A percentile compares a stretch with the other conserved stretches of the same genome.
phyloP scores from a whole-genome alignment of 116 monocot species.

The Trichopus zeylanicus region DNA sequence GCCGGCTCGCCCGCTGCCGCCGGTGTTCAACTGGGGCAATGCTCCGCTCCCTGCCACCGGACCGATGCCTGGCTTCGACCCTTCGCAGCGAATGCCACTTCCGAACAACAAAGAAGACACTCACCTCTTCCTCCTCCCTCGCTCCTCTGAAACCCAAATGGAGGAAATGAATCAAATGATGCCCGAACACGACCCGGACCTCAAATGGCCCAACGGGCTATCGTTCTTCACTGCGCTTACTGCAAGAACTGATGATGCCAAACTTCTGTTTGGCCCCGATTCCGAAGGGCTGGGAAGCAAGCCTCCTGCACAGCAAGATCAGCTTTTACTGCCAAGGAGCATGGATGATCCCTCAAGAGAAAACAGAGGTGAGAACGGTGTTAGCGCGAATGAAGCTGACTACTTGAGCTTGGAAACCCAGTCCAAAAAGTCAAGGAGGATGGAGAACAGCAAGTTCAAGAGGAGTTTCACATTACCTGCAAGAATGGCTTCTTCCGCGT shows the following conservation, averaged over 20 bases:
- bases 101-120: slow-evolving; percentile 12
- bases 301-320: slow-evolving; percentile 10
- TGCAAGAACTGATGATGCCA: slow-evolving; percentile 28
- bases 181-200: slow-evolving; percentile 33
- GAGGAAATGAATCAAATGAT: slow-evolving; percentile 29
- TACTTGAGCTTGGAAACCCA: slow-evolving; percentile 45
- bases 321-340: slow-evolving; percentile 14
- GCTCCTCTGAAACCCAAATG: slow-evolving; percentile 13
- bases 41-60: slow-evolving; percentile 6
- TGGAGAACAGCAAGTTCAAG: slow-evolving; percentile 60
- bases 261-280: slow-evolving; percentile 38
- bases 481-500: slow-evolving; percentile 39
- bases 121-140: slow-evolving; percentile 19
- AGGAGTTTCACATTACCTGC: slow-evolving; percentile 85
- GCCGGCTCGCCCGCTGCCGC: slow-evolving; percentile 22
- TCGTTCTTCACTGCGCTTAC: slow-evolving; percentile 57
- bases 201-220: slow-evolving; percentile 53
- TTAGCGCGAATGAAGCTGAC: slow-evolving; percentile 12
- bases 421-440: slow-evolving; percentile 37
- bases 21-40: slow-evolving; percentile 38
- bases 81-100: background rate
- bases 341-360: too few relatives aligned
- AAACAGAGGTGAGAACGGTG: slow-evolving; percentile 1
- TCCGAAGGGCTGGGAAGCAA: slow-evolving; percentile 11
- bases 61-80: background rate